Base-by-base conservation (phyloP, 2,329 filamentous ascomycete genomes). In the Coniochaeta sp. region DNA sequence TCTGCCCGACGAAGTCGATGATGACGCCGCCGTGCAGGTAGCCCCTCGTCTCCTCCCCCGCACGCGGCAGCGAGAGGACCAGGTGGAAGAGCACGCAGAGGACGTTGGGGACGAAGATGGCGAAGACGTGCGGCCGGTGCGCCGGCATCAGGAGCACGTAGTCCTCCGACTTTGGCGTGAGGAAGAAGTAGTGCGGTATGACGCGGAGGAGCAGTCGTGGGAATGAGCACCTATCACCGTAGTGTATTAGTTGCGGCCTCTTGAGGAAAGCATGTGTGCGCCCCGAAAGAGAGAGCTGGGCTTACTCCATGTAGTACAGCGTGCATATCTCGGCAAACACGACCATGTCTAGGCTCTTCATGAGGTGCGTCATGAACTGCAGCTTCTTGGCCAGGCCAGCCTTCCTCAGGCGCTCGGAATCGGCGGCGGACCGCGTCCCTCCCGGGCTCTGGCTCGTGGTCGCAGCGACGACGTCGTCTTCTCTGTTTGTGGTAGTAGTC, bases 301-400 rank as follows among this genome's bases (percentile, higher is more conserved):
- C 81, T 60, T 77, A 89, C 86, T 89, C 87, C 81, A 89, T 85
- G 70, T 89, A 89, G 70, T 89, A 89, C 65, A 89, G 66, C 50
- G 81, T 79, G 67, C 83, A 86, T 60, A 89, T 75, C 74, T 89
- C 85, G 44, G 81, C 82, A 70, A 86, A 87, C 56, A 88, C 81
- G 54, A 88, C 68, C 66, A 82, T 80, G 73, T 89, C 86, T 61
- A 89, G 75, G 62, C 79, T 83, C 67, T 78, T 77, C 65, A 86
- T 81, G 62, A 89, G 75, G 65, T 86, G 80, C 44, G 78, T 82
- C 65, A 87, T 73, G 68, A 88, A 86, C 63, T 83, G 74, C 60
- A 84, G 75, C 76, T 87, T 87, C 72, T 81, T 86, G 60, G 74
- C 69, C 61, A 80, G 66, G 62, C 75, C 74, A 32, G 68, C 65